phyloP scores from a whole-genome alignment of 805 yeast species.

The Clavispora vitiphila region DNA sequence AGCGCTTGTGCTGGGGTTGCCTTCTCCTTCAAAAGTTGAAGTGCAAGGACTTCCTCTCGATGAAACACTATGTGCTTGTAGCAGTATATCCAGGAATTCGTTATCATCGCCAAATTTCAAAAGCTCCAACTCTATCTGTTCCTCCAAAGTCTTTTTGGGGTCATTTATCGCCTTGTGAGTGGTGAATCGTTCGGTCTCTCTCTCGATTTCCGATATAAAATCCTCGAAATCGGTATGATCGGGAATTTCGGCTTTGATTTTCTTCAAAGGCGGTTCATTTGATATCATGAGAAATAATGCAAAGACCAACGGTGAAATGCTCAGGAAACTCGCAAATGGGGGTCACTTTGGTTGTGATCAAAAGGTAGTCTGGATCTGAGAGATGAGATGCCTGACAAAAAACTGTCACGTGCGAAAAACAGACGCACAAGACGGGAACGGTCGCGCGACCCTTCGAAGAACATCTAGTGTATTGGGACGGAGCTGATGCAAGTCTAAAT shows the following conservation, averaged over 20 bases:
- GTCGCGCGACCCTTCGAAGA: no score
- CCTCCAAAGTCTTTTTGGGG: background rate
- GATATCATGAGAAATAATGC: background rate
- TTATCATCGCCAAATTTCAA: background rate
- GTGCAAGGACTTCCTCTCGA: background rate
- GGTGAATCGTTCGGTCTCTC: slow-evolving; percentile 1
- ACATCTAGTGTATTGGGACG: no score
- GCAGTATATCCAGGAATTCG: background rate
- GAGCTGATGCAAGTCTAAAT: no score
- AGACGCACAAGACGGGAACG: no score
- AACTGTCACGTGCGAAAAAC: background rate
- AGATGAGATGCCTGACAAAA: background rate
- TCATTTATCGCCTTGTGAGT: background rate
- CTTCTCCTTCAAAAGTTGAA: background rate
- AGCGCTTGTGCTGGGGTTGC: background rate
- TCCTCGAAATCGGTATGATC: slow-evolving; percentile 5
- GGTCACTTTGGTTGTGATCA: background rate
- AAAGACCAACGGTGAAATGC: background rate
- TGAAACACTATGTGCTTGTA: background rate
- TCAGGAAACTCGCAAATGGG: background rate
- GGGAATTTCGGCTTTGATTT: background rate
- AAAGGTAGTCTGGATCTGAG: background rate
- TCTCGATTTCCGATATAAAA: slow-evolving; percentile 11
- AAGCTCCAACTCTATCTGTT: background rate
- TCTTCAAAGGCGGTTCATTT: slow-evolving; percentile 1